Conservation (phyloP, 495 filamentous ascomycete genomes). For the Hypoxylon cercidicola region DNA sequence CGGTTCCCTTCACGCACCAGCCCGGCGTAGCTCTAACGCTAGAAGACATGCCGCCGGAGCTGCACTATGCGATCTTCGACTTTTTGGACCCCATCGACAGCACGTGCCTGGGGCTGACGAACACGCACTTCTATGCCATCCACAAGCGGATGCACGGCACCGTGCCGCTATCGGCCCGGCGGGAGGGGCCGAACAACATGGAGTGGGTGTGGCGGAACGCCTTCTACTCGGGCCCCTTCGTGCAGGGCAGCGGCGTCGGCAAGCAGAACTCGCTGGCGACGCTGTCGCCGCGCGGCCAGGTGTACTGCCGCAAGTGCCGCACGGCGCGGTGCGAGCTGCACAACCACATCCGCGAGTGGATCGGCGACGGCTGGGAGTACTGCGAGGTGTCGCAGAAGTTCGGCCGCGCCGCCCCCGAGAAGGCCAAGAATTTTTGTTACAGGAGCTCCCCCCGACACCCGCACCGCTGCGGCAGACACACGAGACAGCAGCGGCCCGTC, state of each 20-base stretch:
- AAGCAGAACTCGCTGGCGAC: constrained; percentile 50
- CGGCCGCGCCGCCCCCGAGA: constrained; percentile 50
- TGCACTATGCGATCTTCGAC: constrained; percentile 65
- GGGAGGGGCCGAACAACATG: constrained; percentile 63
- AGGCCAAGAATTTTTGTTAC: constrained; percentile 56
- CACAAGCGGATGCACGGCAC: constrained; percentile 60
- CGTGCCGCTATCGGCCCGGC: constrained; percentile 58
- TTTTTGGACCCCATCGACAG: constrained; percentile 66
- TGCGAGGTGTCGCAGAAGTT: constrained; percentile 63
- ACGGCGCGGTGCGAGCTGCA: constrained; percentile 63
- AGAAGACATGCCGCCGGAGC: constrained; percentile 64
- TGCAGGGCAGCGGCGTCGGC: constrained; percentile 39
- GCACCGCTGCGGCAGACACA: constrained; percentile 61
- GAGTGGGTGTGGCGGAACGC: constrained; percentile 65
- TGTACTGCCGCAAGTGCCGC: constrained; percentile 63
- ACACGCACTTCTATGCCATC: constrained; percentile 60
- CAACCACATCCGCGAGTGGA: constrained; percentile 64
- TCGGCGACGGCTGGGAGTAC: constrained; percentile 59
- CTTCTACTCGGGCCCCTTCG: constrained; percentile 44
- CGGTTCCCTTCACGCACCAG: constrained; percentile 52
- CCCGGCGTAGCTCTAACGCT: constrained; percentile 51
- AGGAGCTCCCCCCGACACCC: constrained; percentile 59
- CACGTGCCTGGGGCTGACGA: constrained; percentile 64
- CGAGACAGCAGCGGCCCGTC: constrained; percentile 41
- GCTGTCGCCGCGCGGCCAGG: constrained; percentile 56